These are phyloP conservation scores for Triticum monococcum DNA, from an alignment of 176 grass and related monocot genomes.

Conservation along the genomic window DNA sequence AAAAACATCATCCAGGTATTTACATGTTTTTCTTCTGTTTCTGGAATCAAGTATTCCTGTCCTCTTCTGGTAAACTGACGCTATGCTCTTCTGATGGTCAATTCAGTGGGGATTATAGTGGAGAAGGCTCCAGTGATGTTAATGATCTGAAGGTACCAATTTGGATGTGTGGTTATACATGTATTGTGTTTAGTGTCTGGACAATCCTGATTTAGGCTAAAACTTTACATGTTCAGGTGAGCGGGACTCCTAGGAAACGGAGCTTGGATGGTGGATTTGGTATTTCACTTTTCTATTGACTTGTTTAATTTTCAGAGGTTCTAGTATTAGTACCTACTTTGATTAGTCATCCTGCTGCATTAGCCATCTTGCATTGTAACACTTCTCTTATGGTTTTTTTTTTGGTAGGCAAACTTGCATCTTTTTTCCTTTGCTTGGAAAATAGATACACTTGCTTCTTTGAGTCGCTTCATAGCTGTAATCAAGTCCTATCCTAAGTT, in stretches of 20 bases:
- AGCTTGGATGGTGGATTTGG: constrained; percentile 49
- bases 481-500: constrained; percentile 19
- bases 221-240: constrained; percentile 40
- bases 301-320: constrained; percentile 1
- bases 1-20: constrained; percentile 48
- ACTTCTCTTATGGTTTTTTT: background rate
- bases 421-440: background rate
- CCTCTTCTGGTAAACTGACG: constrained; percentile 32
- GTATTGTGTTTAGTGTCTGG: background rate
- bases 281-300: constrained; percentile 28
- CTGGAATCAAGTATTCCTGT: background rate
- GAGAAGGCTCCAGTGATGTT: constrained; percentile 79
- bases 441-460: background rate
- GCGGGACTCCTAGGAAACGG: constrained; percentile 40
- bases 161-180: background rate
- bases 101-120: constrained; percentile 60
- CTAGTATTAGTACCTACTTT: constrained; percentile 6
- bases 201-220: constrained; percentile 2
- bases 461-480: background rate
- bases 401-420: constrained; percentile 9
- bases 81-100: constrained; percentile 5
- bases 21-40: background rate
- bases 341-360: constrained; percentile 7
- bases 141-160: constrained; percentile 49
- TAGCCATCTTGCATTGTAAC: background rate